Conservation (phyloP, 306 rosid genomes). For the Quercus berberidifolia region DNA sequence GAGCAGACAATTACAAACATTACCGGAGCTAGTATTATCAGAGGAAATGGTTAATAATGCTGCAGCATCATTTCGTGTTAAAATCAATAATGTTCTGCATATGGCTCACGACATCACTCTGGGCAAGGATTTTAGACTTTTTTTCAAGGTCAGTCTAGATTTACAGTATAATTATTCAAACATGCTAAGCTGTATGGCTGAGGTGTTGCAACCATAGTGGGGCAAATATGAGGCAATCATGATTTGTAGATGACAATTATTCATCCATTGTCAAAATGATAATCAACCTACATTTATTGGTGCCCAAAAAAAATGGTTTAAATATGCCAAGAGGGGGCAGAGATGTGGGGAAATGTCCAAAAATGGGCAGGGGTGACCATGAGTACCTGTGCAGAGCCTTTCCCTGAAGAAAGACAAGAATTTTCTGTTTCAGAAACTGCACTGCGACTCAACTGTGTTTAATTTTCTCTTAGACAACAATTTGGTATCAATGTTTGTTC, state of each 20-base stretch:
- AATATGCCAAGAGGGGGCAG: background rate
- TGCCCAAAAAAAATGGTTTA: background rate
- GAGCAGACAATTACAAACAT: constrained; percentile 58
- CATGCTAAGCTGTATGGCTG: background rate
- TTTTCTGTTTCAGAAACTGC: background rate
- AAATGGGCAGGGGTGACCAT: background rate
- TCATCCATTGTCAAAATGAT: background rate
- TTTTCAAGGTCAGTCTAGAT: constrained; percentile 71
- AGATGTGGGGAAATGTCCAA: background rate
- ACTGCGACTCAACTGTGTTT: background rate
- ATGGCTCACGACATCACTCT: constrained; percentile 94
- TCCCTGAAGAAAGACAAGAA: background rate
- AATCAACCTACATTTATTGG: background rate
- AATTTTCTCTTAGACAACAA: background rate
- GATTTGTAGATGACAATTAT: background rate
- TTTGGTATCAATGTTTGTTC: background rate
- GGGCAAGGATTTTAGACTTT: constrained; percentile 83
- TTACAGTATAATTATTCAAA: background rate
- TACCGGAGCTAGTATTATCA: constrained; percentile 80
- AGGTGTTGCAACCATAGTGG: constrained; percentile 15
- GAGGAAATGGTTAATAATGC: constrained; percentile 92
- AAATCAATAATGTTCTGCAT: constrained; percentile 70
- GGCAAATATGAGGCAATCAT: background rate
- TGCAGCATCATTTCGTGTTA: constrained; percentile 91
- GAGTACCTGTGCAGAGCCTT: constrained; percentile 7